A percentile compares a stretch with the other conserved stretches of the same genome.
phyloP scores from a whole-genome alignment of 2,329 filamentous ascomycete species.

The Trichophyton schoenleinii region DNA sequence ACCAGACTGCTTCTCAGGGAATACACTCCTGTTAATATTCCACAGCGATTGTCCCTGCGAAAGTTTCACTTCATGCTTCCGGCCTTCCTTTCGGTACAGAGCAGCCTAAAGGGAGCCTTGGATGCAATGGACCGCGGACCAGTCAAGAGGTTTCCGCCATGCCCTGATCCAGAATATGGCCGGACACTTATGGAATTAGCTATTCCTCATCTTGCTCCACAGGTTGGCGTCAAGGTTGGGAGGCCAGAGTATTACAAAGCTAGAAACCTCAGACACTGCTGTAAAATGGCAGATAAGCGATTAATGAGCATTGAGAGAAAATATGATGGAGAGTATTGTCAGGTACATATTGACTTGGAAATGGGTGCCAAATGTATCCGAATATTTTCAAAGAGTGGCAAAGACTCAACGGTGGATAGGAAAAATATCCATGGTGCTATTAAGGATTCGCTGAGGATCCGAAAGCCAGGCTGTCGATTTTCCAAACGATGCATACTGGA shows the following conservation, averaged over 20 bases:
- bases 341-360: constrained; percentile 64
- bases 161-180: constrained; percentile 23
- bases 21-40: constrained; percentile 54
- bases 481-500: constrained; percentile 61
- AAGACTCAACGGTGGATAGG: constrained; percentile 69
- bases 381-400: constrained; percentile 87
- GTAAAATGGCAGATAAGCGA: constrained; percentile 48
- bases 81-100: constrained; percentile 55
- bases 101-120: constrained; percentile 52
- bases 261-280: constrained; percentile 61
- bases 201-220: constrained; percentile 39
- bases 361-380: constrained; percentile 48
- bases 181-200: constrained; percentile 24
- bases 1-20: constrained; percentile 68
- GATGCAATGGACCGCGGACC: constrained; percentile 36
- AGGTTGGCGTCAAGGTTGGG: constrained; percentile 51
- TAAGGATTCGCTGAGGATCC: constrained; percentile 51
- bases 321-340: constrained; percentile 81
- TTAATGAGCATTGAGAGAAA: constrained; percentile 67
- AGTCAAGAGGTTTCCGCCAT: constrained; percentile 26
- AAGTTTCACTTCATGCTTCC: constrained; percentile 59
- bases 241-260: constrained; percentile 53
- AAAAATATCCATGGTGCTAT: constrained; percentile 50
- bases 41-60: constrained; percentile 43
- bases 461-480: constrained; percentile 46